Base-by-base conservation (phyloP, 768 basidiomycete genomes). In the Tricholoma terreum region DNA sequence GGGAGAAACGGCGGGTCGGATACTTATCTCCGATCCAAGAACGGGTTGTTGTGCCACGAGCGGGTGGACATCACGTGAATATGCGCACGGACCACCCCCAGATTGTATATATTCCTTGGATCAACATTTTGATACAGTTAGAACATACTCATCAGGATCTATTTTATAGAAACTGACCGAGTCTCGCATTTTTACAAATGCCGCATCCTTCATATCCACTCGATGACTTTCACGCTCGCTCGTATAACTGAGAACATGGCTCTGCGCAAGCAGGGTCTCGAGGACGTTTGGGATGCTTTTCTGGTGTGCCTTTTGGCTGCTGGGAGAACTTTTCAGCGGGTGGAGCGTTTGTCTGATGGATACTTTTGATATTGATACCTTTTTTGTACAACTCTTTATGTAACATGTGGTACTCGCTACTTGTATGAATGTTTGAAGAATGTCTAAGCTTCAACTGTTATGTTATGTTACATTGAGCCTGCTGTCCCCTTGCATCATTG, bases 81-180 rank as follows among this genome's bases (percentile, higher is more conserved):
- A 54, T 24, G 31, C 69, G 71, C 71, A 72, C 69, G 62, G 71
- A 67, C 80, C 79, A 76, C 4, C 38, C 11, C 0, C 42, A 58
- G 67, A 62, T 4, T 1, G 10, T 73, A 74, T 74, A 79, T 70
- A 79, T 61, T 48, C 61, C 48, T 50, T 1, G 40, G 34, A 12
- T n/a, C 58, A 4, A 34, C 56, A 31, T 53, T 19, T 0, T 12
- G 63, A 64, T 66, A 71, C 74, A 79, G 63, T 71, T 59, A 81
- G 82, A 83, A 81, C 81, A 83, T 83, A 83, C 81, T 83, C 82
- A 81, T 80, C 82, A 83, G 81, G 82, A 83, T 83, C 82, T 83
- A 81, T 83, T 83, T 65, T 81, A 83, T 82, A 83, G 81, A 78
- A 79, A 80, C 81, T 82, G 80, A 83, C 82, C 80, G 81, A 81